Evolutionary conservation across 2,329 filamentous ascomycete genomes (phyloP).

Genomic region (Aaosphaeria arxii): DNA sequence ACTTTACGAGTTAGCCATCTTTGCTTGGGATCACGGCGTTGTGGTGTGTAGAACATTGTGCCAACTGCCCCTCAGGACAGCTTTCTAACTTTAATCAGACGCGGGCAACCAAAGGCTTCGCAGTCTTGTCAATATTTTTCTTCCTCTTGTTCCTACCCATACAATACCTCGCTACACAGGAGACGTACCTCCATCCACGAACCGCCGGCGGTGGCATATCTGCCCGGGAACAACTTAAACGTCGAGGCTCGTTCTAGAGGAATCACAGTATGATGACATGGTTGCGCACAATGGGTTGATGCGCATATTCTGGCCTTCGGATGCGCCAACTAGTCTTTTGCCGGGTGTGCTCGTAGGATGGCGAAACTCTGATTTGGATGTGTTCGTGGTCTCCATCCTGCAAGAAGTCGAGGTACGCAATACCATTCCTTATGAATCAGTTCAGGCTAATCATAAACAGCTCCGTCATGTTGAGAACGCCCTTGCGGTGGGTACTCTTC

Average conservation of each 20-base stretch:
- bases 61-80: background rate
- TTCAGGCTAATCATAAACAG: constrained; percentile 40
- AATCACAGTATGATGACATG: constrained; percentile 58
- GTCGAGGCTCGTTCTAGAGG: constrained; percentile 85
- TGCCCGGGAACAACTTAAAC: constrained; percentile 89
- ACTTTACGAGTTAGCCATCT: constrained; percentile 93
- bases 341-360: constrained; percentile 91
- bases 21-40: constrained; percentile 98
- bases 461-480: constrained; percentile 82
- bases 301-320: constrained; percentile 97
- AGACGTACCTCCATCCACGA: constrained; percentile 80
- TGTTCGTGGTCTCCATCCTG: constrained; percentile 85
- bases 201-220: constrained; percentile 78
- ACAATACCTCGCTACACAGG: constrained; percentile 74
- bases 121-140: constrained; percentile 79
- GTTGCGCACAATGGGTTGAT: constrained; percentile 77
- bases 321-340: constrained; percentile 68
- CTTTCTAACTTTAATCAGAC: constrained; percentile 53
- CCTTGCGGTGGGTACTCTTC: constrained; percentile 76
- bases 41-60: constrained; percentile 59
- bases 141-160: constrained; percentile 80
- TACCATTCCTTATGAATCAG: background rate
- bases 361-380: constrained; percentile 86
- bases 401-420: constrained; percentile 77
- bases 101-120: constrained; percentile 81